Conservation (phyloP, 2,329 filamentous ascomycete genomes). For the Cytospora piceae region DNA sequence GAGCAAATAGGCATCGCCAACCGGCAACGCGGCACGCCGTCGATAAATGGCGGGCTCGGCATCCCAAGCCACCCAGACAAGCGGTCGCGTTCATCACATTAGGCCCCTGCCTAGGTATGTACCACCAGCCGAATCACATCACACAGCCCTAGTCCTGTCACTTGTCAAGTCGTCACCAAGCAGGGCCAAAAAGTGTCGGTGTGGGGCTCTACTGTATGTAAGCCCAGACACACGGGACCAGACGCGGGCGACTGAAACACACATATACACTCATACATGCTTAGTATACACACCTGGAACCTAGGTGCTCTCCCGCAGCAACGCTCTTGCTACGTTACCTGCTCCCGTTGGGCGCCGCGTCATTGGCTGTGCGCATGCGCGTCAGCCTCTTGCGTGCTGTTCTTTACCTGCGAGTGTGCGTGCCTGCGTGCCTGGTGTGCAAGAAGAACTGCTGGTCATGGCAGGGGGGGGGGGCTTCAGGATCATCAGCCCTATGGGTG, state of each 20-base stretch:
- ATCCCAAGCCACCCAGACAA: too few species aligned
- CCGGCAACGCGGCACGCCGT: too few species aligned
- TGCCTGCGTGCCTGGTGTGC: too few species aligned
- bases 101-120: too few species aligned
- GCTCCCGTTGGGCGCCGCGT: too few species aligned
- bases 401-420: not conserved
- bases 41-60: too few species aligned
- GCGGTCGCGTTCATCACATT: too few species aligned
- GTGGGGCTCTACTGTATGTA: not conserved
- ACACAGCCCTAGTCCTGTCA: not conserved
- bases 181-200: not conserved
- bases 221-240: not conserved
- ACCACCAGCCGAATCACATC: not conserved
- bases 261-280: not conserved
- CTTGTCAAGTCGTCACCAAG: not conserved
- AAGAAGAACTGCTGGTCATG: not conserved
- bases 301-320: not conserved
- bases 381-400: not conserved
- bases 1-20: too few species aligned
- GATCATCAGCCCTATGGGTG: constrained; percentile 9
- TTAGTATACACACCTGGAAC: too few species aligned
- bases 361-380: not conserved
- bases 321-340: not conserved
- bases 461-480: not conserved
- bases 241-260: not conserved